These are phyloP conservation scores for Emmonsiellopsis sp. DNA, from an alignment of 2,329 filamentous ascomycete genomes.

Conservation along the genomic window DNA sequence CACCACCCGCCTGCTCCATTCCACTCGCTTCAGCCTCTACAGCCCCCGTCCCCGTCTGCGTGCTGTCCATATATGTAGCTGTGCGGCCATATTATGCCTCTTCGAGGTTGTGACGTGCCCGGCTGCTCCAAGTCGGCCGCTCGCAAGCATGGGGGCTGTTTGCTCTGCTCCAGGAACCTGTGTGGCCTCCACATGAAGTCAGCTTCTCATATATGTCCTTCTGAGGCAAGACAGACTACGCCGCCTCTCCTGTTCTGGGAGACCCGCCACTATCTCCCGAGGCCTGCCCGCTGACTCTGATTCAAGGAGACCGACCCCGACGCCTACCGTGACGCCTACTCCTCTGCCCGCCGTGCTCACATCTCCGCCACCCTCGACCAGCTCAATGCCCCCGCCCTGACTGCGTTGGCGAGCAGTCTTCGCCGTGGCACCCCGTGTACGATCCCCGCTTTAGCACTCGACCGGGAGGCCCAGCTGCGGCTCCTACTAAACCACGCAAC, in stretches of 20 bases:
- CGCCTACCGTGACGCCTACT: not conserved
- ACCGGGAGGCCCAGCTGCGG: not conserved
- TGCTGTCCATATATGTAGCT: not conserved
- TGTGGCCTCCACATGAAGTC: slow-evolving; percentile 3
- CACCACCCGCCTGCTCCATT: not conserved
- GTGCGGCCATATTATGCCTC: not conserved
- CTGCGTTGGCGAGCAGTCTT: not conserved
- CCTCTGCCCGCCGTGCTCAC: not conserved
- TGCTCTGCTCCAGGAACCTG: slow-evolving; percentile 1
- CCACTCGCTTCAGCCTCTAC: not conserved
- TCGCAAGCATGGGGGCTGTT: slow-evolving; percentile 2
- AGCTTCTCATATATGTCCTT: slow-evolving; percentile 5
- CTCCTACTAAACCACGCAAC: not conserved
- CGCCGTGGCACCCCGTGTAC: not conserved
- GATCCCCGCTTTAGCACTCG: not conserved
- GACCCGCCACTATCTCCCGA: not conserved
- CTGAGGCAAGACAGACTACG: not conserved
- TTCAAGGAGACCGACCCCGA: not conserved
- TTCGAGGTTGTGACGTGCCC: slow-evolving; percentile 1
- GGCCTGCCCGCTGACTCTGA: not conserved
- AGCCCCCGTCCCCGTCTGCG: not conserved
- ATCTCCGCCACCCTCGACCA: not conserved
- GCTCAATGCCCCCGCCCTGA: not conserved
- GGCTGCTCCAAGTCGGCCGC: slow-evolving; percentile 2
- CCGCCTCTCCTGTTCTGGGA: not conserved